A percentile compares a stretch with the other conserved stretches of the same genome.
Conservation (phyloP, 495 filamentous ascomycete genomes). For the Bryoglossum gracile region DNA sequence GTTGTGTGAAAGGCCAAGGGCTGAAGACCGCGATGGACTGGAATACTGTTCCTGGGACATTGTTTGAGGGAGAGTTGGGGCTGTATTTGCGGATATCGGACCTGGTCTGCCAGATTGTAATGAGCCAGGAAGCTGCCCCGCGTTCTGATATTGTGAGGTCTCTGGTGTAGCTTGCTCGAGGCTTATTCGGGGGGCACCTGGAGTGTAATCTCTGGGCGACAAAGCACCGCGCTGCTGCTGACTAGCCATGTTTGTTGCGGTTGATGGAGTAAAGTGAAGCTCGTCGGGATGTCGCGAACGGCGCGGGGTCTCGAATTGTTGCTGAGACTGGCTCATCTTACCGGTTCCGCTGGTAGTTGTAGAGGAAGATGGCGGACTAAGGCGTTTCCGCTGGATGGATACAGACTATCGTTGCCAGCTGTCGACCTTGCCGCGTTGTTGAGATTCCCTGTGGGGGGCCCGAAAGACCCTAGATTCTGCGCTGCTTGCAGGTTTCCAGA, state of each 20-base stretch:
- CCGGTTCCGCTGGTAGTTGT: constrained; percentile 13
- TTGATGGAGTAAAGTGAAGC: constrained; percentile 67
- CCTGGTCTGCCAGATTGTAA: constrained; percentile 48
- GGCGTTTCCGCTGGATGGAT: constrained; percentile 19
- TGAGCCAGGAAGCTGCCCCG: constrained; percentile 43
- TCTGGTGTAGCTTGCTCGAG: constrained; percentile 27
- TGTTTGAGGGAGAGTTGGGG: constrained; percentile 63
- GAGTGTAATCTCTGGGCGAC: constrained; percentile 46
- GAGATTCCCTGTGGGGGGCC: constrained; percentile 36
- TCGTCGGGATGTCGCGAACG: constrained; percentile 60
- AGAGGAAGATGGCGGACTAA: constrained; percentile 10
- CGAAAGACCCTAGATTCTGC: constrained; percentile 40
- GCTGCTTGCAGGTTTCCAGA: constrained; percentile 34
- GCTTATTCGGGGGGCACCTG: constrained; percentile 27
- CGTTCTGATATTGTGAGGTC: constrained; percentile 46
- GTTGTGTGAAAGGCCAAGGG: constrained; percentile 52
- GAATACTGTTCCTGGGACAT: constrained; percentile 53
- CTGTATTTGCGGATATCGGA: constrained; percentile 62
- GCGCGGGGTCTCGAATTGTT: constrained; percentile 48
- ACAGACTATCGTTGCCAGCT: constrained; percentile 30
- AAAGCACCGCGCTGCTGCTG: constrained; percentile 37
- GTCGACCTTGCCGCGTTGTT: constrained; percentile 30
- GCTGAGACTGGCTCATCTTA: constrained; percentile 36
- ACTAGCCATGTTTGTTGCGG: constrained; percentile 28
- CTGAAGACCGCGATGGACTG: constrained; percentile 58